Base-by-base conservation (phyloP, 2,329 filamentous ascomycete genomes). In the Colletotrichum ledebouriae region DNA sequence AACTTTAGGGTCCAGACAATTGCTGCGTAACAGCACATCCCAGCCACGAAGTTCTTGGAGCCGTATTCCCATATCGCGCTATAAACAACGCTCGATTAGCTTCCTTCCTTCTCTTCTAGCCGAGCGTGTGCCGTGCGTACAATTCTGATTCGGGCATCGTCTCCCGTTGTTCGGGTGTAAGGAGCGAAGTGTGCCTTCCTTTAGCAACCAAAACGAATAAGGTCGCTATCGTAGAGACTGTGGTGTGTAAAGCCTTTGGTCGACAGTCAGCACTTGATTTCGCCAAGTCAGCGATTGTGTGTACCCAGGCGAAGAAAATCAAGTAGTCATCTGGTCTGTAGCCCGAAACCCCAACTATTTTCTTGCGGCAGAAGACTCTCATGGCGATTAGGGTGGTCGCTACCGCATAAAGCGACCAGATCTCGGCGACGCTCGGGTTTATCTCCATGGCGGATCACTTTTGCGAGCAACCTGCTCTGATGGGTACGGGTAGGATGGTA, bases 1-100 rank as follows among this genome's bases (percentile, higher is more conserved):
- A 82, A 72, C 64, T 81, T 82, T 59, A 82, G 71, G 0, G 72
- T 76, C 80, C 80, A 82, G 4, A 82, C 72, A 33, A 81, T 75
- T 12, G 76, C 67, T 11, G 76, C 73, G 11, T 82, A 81, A 2
- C 39, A 46, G 41, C 39, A 62, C 59, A 62, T 62, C 13, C 78
- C 80, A 1, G 77, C 71, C 20, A 79, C 71, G 59, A 81, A 82
- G 52, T 76, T 75, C 55, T 81, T 74, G 0, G 80, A 77, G 1
- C 78, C 79, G 63, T 67, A 78, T 0, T 71, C 69, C 72, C 77
- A 78, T 9, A 55, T 15, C 29, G 33, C n/a, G 15, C 50, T 55
- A 39, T 17, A 15, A 12, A 4, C 25, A 42, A 9, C 37, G 39
- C 2, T 20, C 0, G 29, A 17, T 55, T 13, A 37, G 50, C 11